Evolutionary conservation across 78 protist species (phyloP).

Genomic region (Emiliania huxleyi): DNA sequence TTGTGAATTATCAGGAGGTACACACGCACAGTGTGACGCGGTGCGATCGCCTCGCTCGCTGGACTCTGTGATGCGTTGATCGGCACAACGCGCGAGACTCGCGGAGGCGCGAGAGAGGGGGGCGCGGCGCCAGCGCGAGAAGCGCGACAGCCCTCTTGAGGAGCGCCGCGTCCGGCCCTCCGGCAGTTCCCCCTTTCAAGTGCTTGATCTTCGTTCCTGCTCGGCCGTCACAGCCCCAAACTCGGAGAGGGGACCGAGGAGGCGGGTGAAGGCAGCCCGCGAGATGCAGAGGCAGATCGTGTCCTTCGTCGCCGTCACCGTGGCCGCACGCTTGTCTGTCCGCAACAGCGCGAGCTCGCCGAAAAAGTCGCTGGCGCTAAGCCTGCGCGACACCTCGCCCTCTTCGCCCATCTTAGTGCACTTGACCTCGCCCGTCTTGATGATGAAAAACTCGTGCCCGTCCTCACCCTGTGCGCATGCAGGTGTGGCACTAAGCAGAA

Average conservation of each 20-base stretch:
- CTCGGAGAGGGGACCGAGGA: slow-evolving; percentile 29
- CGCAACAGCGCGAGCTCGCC: slow-evolving; percentile 63
- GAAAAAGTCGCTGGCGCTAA: slow-evolving; percentile 31
- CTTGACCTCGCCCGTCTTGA: slow-evolving; percentile 23
- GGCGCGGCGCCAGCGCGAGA: no score
- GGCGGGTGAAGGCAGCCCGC: slow-evolving; percentile 7
- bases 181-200: no score
- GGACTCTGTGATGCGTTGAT: no score
- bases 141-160: no score
- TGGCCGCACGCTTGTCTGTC: slow-evolving; percentile 38
- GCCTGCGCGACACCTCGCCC: neutral
- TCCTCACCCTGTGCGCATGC: neutral
- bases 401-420: neutral
- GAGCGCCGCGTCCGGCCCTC: no score
- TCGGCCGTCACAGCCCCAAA: no score
- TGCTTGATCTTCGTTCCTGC: no score
- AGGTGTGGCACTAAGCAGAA: neutral
- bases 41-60: no score
- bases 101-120: no score
- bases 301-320: slow-evolving; percentile 24
- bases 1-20: no score
- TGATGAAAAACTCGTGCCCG: slow-evolving; percentile 23
- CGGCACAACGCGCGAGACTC: no score
- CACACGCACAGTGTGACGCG: no score
- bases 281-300: neutral